These are phyloP conservation scores for Xerocomus tenax DNA, from an alignment of 1,284 basidiomycete species.

Conservation along the genomic window DNA sequence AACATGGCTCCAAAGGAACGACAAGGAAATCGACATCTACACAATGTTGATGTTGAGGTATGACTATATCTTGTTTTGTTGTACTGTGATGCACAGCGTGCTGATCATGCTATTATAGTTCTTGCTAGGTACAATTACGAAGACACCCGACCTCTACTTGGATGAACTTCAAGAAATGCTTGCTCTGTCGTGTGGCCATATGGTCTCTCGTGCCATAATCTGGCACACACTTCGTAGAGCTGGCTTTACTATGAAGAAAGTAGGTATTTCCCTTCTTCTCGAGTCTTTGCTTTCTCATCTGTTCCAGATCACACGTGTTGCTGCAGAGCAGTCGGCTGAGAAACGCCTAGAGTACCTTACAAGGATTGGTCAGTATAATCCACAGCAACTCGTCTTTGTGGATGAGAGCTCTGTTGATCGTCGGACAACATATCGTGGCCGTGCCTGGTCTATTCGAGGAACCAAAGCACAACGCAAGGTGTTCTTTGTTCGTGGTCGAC, in stretches of 20 bases:
- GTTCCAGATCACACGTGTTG: constrained; percentile 4
- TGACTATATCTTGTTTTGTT: too few relatives aligned
- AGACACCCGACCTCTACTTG: too few relatives aligned
- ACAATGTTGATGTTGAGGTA: too few relatives aligned
- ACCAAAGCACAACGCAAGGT: constrained; percentile 1
- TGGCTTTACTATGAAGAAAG: constrained; percentile 6
- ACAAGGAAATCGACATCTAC: too few relatives aligned
- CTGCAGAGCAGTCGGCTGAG: not conserved
- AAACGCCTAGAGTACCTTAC: not conserved
- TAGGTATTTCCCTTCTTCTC: not conserved
- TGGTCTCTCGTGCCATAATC: too few relatives aligned
- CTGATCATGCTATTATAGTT: too few relatives aligned
- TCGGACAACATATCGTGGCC: not conserved
- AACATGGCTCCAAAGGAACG: too few relatives aligned
- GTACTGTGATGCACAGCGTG: too few relatives aligned
- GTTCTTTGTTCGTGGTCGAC: constrained; percentile 3
- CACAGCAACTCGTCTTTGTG: constrained; percentile 1
- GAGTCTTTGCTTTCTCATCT: not conserved
- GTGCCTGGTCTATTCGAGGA: constrained; percentile 6
- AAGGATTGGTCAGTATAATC: not conserved
- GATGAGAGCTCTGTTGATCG: constrained; percentile 3
- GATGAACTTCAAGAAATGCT: too few relatives aligned
- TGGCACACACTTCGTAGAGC: not conserved
- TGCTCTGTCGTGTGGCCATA: too few relatives aligned
- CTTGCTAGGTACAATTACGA: too few relatives aligned